These are phyloP conservation scores for Fusarium chuoi DNA, from an alignment of 2,329 filamentous ascomycete species.

Conservation along the genomic window DNA sequence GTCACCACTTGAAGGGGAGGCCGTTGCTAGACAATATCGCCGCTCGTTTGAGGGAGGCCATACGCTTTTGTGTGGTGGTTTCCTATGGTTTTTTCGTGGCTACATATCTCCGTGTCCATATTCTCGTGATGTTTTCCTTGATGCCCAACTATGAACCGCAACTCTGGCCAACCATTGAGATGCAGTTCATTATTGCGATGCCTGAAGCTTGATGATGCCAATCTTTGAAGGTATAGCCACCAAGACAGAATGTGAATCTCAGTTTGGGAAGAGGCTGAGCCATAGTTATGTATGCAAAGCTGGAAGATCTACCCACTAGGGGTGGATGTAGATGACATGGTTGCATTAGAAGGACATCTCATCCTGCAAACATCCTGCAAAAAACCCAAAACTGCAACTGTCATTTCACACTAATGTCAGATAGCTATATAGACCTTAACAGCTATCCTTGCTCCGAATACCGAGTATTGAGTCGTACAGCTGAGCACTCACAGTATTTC, in stretches of 20 bases:
- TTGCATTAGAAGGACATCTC: neutral
- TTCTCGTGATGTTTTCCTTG: constrained; percentile 1
- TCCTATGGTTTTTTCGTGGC: constrained; percentile 57
- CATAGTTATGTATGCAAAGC: neutral
- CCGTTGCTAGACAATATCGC: constrained; percentile 53
- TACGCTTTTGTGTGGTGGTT: constrained; percentile 53
- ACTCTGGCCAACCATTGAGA: neutral
- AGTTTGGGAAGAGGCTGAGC: neutral
- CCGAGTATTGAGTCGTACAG: neutral
- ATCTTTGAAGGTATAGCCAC: neutral
- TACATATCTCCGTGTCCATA: constrained; percentile 44
- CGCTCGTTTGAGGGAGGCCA: constrained; percentile 59
- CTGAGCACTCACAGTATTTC: neutral
- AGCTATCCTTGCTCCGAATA: neutral
- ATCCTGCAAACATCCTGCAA: neutral
- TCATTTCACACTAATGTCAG: neutral
- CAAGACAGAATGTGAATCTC: no score
- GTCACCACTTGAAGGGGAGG: constrained; percentile 29
- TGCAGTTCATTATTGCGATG: neutral
- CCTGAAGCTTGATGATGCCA: neutral
- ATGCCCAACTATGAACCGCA: neutral
- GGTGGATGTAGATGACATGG: neutral
- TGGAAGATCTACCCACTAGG: neutral
- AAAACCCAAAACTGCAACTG: neutral
- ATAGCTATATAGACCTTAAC: neutral